phyloP scores from a whole-genome alignment of 139 green algal genomes.

The Zygnema cylindricum region DNA sequence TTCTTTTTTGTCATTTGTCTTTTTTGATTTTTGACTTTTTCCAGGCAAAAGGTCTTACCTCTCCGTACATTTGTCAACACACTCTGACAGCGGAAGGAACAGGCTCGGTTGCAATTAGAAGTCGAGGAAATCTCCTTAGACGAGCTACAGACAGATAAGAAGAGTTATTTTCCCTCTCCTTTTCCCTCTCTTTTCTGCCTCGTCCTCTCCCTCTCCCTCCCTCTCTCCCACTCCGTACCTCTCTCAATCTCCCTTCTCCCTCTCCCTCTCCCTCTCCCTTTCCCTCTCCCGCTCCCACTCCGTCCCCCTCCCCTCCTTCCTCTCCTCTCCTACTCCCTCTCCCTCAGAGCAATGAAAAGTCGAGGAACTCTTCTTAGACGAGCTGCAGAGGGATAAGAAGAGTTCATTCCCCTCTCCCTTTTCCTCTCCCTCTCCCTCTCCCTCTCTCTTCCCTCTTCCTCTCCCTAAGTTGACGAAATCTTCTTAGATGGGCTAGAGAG shows the following conservation, averaged over 20 bases:
- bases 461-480: slow-evolving; percentile 27
- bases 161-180: not conserved
- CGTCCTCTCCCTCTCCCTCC: not conserved
- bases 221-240: not conserved
- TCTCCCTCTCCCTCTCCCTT: not conserved
- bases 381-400: not conserved
- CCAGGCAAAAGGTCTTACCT: not conserved
- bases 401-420: slow-evolving; percentile 3
- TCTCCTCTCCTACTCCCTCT: not conserved
- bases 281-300: not conserved
- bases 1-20: no score
- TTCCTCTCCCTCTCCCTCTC: slow-evolving; percentile 28
- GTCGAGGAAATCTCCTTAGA: slow-evolving; percentile 27
- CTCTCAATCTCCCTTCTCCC: not conserved
- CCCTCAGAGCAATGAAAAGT: slow-evolving; percentile 6
- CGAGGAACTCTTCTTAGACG: slow-evolving; percentile 17
- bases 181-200: not conserved
- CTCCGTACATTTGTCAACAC: slow-evolving; percentile 11
- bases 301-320: not conserved
- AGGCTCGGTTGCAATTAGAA: slow-evolving; percentile 2
- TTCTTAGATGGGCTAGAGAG: not conserved
- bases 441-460: slow-evolving; percentile 11
- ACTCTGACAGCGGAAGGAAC: slow-evolving; percentile 36
- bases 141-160: not conserved
- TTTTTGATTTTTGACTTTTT: not conserved